Percentiles rank a stretch among this genome's conserved stretches.
Conservation (phyloP, 495 filamentous ascomycete species). For the Peziza echinospora region DNA sequence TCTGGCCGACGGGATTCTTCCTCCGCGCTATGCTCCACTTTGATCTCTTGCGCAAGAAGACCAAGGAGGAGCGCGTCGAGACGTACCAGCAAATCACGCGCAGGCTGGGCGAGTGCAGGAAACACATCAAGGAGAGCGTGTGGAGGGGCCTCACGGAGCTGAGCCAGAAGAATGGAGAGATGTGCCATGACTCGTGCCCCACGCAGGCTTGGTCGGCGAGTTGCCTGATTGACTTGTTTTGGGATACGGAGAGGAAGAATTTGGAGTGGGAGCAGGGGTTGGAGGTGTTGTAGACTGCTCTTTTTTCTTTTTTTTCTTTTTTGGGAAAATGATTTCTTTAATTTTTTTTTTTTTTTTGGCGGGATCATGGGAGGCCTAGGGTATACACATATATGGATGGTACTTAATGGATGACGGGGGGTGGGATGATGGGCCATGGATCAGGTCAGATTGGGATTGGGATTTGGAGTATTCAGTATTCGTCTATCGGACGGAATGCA, state of each 20-base stretch:
- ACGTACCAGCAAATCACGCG: constrained; percentile 84
- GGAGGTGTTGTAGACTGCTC: not conserved
- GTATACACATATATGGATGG: not conserved
- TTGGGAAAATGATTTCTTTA: too few species aligned
- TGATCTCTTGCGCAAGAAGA: constrained; percentile 51
- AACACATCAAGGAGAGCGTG: constrained; percentile 46
- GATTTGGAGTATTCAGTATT: too few species aligned
- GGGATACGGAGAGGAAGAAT: constrained; percentile 46
- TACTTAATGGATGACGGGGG: too few species aligned
- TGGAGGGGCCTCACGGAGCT: constrained; percentile 92
- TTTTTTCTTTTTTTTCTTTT: constrained; percentile 2
- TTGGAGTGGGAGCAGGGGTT: constrained; percentile 5
- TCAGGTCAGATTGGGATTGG: too few species aligned
- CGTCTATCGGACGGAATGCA: too few species aligned
- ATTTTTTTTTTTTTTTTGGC: too few species aligned
- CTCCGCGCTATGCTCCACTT: constrained; percentile 76
- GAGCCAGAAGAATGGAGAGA: constrained; percentile 67
- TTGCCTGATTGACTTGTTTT: constrained; percentile 83
- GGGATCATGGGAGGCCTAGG: not conserved
- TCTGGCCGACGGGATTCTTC: constrained; percentile 97
- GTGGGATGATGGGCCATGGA: not conserved
- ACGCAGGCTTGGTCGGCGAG: constrained; percentile 91
- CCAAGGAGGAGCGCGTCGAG: constrained; percentile 44
- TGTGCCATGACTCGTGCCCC: constrained; percentile 78
- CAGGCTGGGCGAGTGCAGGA: constrained; percentile 58